Percentiles rank a stretch among this genome's conserved stretches.
Evolutionary conservation across 768 basidiomycete genomes (phyloP).

Genomic region (Russula olivacea): DNA sequence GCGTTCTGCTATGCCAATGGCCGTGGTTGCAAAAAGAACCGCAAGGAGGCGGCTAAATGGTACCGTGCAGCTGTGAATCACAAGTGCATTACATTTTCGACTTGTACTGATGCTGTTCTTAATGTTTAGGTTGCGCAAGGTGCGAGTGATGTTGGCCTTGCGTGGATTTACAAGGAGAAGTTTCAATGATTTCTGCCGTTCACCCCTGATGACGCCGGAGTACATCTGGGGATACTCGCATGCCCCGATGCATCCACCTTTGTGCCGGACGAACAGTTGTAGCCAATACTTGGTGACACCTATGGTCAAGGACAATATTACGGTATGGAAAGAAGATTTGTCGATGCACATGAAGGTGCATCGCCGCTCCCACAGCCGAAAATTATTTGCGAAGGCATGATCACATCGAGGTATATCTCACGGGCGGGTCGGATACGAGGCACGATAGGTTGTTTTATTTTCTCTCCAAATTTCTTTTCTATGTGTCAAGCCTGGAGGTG

Average conservation of each 20-base stretch:
- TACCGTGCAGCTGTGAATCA: conserved; percentile 74
- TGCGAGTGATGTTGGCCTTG: conserved; percentile 73
- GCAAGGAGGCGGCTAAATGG: conserved; percentile 82
- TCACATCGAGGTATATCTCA: not conserved
- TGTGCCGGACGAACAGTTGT: not conserved
- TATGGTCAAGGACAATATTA: not conserved
- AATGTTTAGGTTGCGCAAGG: conserved; percentile 54
- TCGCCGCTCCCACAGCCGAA: not conserved
- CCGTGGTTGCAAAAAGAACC: conserved; percentile 84
- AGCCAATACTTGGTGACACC: not conserved
- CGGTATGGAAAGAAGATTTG: not conserved
- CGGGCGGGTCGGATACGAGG: no score
- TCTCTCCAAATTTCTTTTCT: not conserved
- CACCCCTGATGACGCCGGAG: not conserved
- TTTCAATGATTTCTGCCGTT: conserved; percentile 35
- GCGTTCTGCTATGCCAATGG: conserved; percentile 83
- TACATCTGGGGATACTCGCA: not conserved
- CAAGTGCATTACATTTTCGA: not conserved
- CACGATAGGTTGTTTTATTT: not conserved
- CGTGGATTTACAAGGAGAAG: conserved; percentile 92
- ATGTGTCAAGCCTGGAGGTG: not conserved
- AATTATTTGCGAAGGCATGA: not conserved
- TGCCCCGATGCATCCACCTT: not conserved
- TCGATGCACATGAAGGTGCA: not conserved
- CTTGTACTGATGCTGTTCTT: not conserved